phyloP scores from a whole-genome alignment of 176 grass and related monocot genomes.

The Secale cereale region DNA sequence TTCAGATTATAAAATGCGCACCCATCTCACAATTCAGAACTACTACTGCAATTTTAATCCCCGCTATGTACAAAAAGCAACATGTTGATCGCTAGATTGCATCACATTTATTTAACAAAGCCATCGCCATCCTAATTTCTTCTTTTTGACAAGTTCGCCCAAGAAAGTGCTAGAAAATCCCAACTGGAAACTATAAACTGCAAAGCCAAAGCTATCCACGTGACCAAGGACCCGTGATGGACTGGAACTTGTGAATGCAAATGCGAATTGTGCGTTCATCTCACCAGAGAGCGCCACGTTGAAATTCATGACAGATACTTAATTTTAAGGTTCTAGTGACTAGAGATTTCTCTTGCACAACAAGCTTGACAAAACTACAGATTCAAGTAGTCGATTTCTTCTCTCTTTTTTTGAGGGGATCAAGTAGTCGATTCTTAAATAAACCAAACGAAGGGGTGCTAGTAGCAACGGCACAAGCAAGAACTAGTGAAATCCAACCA shows the following conservation, averaged over 20 bases:
- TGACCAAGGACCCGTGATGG: neutral
- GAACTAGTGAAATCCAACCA: neutral
- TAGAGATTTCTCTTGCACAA: neutral
- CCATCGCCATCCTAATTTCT: neutral
- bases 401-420: too few species aligned
- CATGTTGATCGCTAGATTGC: neutral
- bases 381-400: too few species aligned
- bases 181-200: neutral
- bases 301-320: neutral
- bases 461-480: neutral
- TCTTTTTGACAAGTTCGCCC: neutral
- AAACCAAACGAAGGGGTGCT: neutral
- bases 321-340: neutral
- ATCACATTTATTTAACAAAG: neutral
- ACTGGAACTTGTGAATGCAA: neutral
- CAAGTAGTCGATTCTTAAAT: neutral
- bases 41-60: neutral
- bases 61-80: neutral
- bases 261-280: neutral
- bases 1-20: neutral
- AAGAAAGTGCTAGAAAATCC: neutral
- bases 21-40: neutral
- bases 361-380: neutral
- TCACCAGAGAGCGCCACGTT: neutral
- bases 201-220: neutral